Conservation (phyloP, 2,329 filamentous ascomycete species). For the Colletotrichum lentis region DNA sequence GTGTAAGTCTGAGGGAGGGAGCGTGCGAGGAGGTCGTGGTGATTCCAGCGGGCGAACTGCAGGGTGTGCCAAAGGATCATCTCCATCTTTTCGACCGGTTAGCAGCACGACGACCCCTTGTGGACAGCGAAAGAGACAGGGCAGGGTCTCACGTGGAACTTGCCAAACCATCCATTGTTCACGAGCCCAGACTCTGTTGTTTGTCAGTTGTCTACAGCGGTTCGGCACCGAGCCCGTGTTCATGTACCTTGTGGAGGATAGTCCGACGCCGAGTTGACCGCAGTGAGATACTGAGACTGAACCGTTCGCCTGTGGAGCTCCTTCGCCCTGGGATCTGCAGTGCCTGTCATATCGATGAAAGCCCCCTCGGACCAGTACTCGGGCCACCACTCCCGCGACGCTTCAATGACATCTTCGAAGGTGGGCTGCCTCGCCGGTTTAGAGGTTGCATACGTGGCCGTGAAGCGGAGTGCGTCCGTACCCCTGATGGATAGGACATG, state of each 20-base stretch:
- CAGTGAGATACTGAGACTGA: conserved; percentile 61
- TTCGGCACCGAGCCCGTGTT: conserved; percentile 2
- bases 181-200: conserved; percentile 52
- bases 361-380: conserved; percentile 60
- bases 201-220: neutral
- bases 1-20: conserved; percentile 57
- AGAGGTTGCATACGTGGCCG: conserved; percentile 46
- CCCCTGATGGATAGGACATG: conserved; percentile 50
- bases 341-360: conserved; percentile 59
- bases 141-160: conserved; percentile 55
- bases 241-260: conserved; percentile 56
- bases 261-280: conserved; percentile 60
- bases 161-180: conserved; percentile 66
- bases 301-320: conserved; percentile 63
- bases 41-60: conserved; percentile 61
- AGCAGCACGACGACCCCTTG: neutral
- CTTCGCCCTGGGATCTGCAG: conserved; percentile 51
- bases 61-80: conserved; percentile 63
- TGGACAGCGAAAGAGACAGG: neutral
- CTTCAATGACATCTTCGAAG: conserved; percentile 43
- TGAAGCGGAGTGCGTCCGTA: conserved; percentile 43
- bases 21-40: conserved; percentile 55
- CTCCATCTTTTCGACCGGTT: conserved; percentile 51
- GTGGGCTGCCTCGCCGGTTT: conserved; percentile 39
- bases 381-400: conserved; percentile 56